phyloP scores from a whole-genome alignment of 495 filamentous ascomycete species.

The Entonaema liquescens region DNA sequence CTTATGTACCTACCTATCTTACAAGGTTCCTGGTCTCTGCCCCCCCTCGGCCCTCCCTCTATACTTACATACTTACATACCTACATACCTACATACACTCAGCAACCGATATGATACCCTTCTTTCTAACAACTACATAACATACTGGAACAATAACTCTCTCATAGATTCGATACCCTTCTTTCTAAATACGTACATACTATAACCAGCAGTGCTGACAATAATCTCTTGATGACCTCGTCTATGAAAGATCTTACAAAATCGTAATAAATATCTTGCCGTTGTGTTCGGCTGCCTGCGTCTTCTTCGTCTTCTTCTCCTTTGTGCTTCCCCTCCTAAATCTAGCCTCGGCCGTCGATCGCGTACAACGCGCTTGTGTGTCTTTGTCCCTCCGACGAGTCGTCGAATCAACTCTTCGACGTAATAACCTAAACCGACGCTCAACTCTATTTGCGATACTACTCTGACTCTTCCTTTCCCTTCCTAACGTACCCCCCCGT shows the following conservation, averaged over 20 bases:
- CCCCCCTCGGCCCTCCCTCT: background rate
- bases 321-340: constrained; percentile 25
- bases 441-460: constrained; percentile 18
- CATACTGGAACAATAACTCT: constrained; percentile 11
- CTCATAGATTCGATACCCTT: constrained; percentile 39
- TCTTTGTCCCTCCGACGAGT: constrained; percentile 34
- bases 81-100: background rate
- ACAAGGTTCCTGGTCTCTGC: constrained; percentile 1
- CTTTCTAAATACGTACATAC: constrained; percentile 33
- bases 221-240: constrained; percentile 8
- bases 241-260: constrained; percentile 20
- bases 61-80: constrained; percentile 1
- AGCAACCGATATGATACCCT: constrained; percentile 4
- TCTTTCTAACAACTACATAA: constrained; percentile 16
- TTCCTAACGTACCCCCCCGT: constrained; percentile 7
- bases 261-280: constrained; percentile 21
- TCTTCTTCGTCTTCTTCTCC: constrained; percentile 33
- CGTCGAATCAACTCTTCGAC: constrained; percentile 22
- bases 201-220: constrained; percentile 32
- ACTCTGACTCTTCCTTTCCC: background rate
- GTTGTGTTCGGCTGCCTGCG: constrained; percentile 30
- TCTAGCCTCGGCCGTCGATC: constrained; percentile 34
- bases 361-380: constrained; percentile 41
- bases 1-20: background rate
- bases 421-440: constrained; percentile 12